Evolutionary conservation across 768 basidiomycete genomes (phyloP).

Genomic region (Tylopilus sp.): DNA sequence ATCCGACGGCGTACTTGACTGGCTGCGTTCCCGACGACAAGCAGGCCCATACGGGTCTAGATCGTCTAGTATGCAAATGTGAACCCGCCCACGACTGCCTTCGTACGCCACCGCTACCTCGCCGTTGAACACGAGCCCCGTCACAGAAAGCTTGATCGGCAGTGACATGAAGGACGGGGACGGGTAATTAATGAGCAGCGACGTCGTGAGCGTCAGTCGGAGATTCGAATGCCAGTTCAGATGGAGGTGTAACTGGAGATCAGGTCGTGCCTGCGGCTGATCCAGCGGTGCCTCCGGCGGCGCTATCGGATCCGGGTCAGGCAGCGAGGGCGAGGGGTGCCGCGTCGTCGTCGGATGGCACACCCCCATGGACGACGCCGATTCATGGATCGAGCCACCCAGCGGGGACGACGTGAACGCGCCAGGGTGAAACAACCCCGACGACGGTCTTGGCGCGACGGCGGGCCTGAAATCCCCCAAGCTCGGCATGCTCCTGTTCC

Average conservation of each 20-base stretch:
- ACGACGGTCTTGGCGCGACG: slow-evolving; percentile 24
- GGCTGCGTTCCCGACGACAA: slow-evolving; percentile 46
- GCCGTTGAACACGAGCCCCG: slow-evolving; percentile 80
- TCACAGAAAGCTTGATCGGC: slow-evolving; percentile 91
- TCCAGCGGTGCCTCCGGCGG: slow-evolving; percentile 15
- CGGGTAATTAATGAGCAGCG: slow-evolving; percentile 94
- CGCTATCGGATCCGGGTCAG: no score
- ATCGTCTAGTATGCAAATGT: slow-evolving; percentile 87
- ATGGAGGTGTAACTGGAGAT: slow-evolving; percentile 86
- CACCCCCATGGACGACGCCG: slow-evolving; percentile 14
- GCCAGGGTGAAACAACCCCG: slow-evolving; percentile 30
- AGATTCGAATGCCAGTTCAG: slow-evolving; percentile 86
- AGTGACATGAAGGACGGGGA: slow-evolving; percentile 95
- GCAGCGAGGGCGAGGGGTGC: slow-evolving; percentile 10
- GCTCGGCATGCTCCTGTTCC: slow-evolving; percentile 35
- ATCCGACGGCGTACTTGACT: slow-evolving; percentile 56
- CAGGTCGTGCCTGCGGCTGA: slow-evolving; percentile 39
- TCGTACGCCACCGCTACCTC: slow-evolving; percentile 92
- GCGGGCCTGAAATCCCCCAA: slow-evolving; percentile 36
- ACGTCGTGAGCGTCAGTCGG: slow-evolving; percentile 85
- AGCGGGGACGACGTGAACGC: slow-evolving; percentile 31
- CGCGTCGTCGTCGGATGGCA: slow-evolving; percentile 18
- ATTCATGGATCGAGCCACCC: slow-evolving; percentile 11
- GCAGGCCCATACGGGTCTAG: slow-evolving; percentile 82
- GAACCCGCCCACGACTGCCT: slow-evolving; percentile 74